Base-by-base conservation (phyloP, 257 asterid species). In the Fraxinus cuspidata region DNA sequence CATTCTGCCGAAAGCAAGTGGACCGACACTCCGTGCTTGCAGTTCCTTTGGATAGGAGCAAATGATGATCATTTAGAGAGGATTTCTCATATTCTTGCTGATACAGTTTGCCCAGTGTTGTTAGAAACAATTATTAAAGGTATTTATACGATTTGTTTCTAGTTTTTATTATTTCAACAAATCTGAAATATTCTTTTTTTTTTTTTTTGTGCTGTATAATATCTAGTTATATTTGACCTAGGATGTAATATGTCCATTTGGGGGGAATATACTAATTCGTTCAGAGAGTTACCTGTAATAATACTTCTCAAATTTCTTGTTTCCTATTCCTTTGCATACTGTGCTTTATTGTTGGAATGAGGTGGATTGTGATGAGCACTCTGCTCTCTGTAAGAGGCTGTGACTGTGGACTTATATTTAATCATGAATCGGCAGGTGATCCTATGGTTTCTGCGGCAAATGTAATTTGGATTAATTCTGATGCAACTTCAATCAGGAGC, bases 51-150 rank as follows among this genome's bases (percentile, higher is more conserved):
- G 91, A 90, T 78, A 80, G 93, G 87, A 49, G 21, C 87, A 66
- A 76, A 76, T 76, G 84, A 79, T 66, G 88, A 82, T 76, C 83
- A 70, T 70, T 73, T 95, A 76, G 98, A 92, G 83, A 84, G 76
- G 81, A 88, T 72, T 73, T 86, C 97, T 67, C 89, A 85, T 77
- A 25, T 86, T 78, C 93, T 92, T 60, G 93, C 92, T 60, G 97
- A 93, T 78, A 82, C 73, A 71, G 89, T 96, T 80, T 92, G 90
- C 87, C 96, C 99, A 7, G 94, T 86, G 79, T 80, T 96, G 79
- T 84, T 96, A 63, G 86, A 88, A 81, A 93, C 99, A 53, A 84
- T 96, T 70, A 85, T 96, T 74, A 96, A 96, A 93, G 99, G 99
- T 96, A 80, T 74, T 31, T 49, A 37, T 42, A 53, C 60, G 34